These are phyloP conservation scores for Apiospora koreana DNA, from an alignment of 2,329 filamentous ascomycete species.

Conservation along the genomic window DNA sequence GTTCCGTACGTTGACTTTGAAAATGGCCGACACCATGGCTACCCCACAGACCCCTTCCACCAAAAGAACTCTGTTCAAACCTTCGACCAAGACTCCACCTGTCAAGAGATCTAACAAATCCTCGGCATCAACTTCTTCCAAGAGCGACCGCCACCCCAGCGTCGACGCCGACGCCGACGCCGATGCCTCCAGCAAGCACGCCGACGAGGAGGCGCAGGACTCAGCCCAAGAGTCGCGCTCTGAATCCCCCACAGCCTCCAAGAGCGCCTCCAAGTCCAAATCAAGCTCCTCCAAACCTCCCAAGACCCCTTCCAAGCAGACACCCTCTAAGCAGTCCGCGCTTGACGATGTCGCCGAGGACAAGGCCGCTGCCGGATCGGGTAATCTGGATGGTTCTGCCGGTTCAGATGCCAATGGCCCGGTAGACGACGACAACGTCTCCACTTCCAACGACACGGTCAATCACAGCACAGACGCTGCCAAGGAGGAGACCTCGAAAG, in stretches of 20 bases:
- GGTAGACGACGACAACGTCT: slow-evolving; percentile 20
- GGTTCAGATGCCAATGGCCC: slow-evolving; percentile 21
- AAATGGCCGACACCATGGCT: slow-evolving; percentile 28
- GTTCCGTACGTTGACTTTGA: slow-evolving; percentile 19
- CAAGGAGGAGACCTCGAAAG: slow-evolving; percentile 16
- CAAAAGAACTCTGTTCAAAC: slow-evolving; percentile 33
- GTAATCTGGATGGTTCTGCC: slow-evolving; percentile 16
- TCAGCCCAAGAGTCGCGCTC: slow-evolving; percentile 3
- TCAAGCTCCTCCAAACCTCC: not conserved
- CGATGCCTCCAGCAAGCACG: not conserved
- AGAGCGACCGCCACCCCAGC: too few species aligned
- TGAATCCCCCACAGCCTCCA: not conserved
- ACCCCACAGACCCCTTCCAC: slow-evolving; percentile 28
- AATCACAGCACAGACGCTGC: slow-evolving; percentile 24
- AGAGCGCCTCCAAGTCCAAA: not conserved
- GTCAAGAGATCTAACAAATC: slow-evolving; percentile 20
- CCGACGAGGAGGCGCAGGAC: not conserved
- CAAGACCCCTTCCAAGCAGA: not conserved
- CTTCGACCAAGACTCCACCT: slow-evolving; percentile 31
- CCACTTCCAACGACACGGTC: slow-evolving; percentile 27
- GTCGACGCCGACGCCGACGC: too few species aligned
- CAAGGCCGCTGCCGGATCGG: slow-evolving; percentile 16
- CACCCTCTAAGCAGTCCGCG: not conserved
- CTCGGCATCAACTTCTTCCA: not conserved
- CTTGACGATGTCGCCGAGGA: slow-evolving; percentile 2